Conservation (phyloP, 2,329 filamentous ascomycete species). For the Diaporthe capsici region DNA sequence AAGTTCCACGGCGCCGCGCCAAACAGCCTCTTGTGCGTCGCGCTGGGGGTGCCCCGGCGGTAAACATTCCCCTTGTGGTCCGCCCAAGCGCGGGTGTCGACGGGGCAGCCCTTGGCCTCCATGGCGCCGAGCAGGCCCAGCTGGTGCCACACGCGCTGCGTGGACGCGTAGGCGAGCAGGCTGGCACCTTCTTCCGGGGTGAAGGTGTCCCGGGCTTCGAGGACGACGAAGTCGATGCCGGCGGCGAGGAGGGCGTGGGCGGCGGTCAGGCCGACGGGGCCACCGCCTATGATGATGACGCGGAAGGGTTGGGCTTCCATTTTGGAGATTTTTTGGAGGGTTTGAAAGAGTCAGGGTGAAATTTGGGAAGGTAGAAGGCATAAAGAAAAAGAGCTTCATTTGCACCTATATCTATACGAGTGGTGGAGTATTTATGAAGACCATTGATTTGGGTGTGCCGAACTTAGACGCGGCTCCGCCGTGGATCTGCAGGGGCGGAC, state of each 20-base stretch:
- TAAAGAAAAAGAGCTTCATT: neutral
- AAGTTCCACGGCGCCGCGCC: slow-evolving; percentile 25
- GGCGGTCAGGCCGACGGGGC: slow-evolving; percentile 48
- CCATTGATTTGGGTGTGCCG: neutral
- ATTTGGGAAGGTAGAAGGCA: neutral
- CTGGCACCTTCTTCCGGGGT: slow-evolving; percentile 30
- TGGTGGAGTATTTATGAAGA: neutral
- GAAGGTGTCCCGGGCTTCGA: slow-evolving; percentile 48
- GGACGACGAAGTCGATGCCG: slow-evolving; percentile 55
- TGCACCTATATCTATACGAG: neutral
- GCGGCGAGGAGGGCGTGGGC: slow-evolving; percentile 49
- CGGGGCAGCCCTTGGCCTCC: neutral
- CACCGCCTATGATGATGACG: slow-evolving; percentile 50
- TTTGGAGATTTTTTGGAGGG: neutral
- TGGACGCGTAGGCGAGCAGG: slow-evolving; percentile 23
- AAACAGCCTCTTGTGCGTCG: neutral
- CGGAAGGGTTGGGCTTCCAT: slow-evolving; percentile 29
- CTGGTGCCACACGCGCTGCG: slow-evolving; percentile 30
- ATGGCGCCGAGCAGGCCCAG: slow-evolving; percentile 11
- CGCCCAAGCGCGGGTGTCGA: slow-evolving; percentile 11
- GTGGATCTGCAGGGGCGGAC: slow-evolving; percentile 1
- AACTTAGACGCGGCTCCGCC: neutral
- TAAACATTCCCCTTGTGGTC: neutral
- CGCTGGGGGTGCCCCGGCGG: neutral
- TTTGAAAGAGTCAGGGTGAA: neutral